A percentile compares a stretch with the other conserved stretches of the same genome.
These are phyloP conservation scores for Leccinum fuscescens DNA, from an alignment of 1,284 basidiomycete genomes.

Conservation along the genomic window DNA sequence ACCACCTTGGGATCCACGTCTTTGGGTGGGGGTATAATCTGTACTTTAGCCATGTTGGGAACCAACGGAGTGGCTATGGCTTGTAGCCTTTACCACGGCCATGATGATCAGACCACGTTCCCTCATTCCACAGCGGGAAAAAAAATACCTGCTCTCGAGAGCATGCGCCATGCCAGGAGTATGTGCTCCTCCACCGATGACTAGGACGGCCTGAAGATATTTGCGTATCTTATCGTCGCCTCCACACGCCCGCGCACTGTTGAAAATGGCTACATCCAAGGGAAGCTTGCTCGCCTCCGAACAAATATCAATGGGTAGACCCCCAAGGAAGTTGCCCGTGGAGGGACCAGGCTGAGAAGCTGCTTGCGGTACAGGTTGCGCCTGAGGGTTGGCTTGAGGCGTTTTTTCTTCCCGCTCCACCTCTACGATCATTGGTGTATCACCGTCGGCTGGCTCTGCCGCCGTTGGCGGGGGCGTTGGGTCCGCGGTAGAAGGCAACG, in stretches of 20 bases:
- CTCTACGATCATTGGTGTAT: constrained; percentile 47
- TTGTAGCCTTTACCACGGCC: constrained; percentile 50
- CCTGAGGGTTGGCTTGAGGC: constrained; percentile 23
- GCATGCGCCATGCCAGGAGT: constrained; percentile 77
- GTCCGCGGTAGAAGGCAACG: constrained; percentile 35
- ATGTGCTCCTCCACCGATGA: constrained; percentile 81
- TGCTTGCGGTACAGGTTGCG: constrained; percentile 17
- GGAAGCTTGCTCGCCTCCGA: constrained; percentile 90
- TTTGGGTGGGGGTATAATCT: constrained; percentile 89
- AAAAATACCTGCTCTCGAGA: constrained; percentile 68
- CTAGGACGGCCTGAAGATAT: constrained; percentile 84
- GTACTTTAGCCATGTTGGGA: constrained; percentile 77
- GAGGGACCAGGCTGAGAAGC: constrained; percentile 23
- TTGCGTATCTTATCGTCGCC: constrained; percentile 90
- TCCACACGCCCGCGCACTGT: constrained; percentile 81
- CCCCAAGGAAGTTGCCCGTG: constrained; percentile 26
- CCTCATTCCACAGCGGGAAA: neutral
- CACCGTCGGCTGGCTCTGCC: constrained; percentile 28
- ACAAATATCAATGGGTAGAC: constrained; percentile 66
- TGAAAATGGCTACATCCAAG: constrained; percentile 92
- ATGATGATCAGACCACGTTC: constrained; percentile 10
- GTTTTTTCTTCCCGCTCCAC: constrained; percentile 49
- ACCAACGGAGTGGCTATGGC: constrained; percentile 83
- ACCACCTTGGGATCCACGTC: constrained; percentile 89
- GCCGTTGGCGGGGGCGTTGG: constrained; percentile 31